Evolutionary conservation across 768 basidiomycete species (phyloP), one percentile per base, ranked within the genome.

Genomic region (Collybia sp.): DNA sequence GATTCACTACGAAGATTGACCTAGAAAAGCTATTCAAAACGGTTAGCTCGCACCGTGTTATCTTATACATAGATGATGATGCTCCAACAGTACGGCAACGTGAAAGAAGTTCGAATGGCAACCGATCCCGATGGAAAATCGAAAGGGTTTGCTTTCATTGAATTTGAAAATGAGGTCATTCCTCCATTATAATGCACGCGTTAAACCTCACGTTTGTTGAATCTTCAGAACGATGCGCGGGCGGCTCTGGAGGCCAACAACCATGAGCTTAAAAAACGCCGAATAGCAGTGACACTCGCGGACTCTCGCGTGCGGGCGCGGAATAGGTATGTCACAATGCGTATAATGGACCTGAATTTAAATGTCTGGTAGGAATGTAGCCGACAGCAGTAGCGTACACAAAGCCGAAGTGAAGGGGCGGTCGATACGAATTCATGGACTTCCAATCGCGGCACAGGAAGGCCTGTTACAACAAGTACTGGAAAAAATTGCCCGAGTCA

Each of bases 121-220:
- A 67, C 77, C 43, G 90, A 93, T 48, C 77, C 85, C 30, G 75
- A 79, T 37, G 84, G 83, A 0, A 71, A 77, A 41, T 75, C 74
- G 25, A 93, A 82, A 60, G 94, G 96, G 1, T 94, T 90, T 58
- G 94, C 89, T 0, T 98, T 98, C 56, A 72, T 98, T 30, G 93
- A 97, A 58, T 98, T 89, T 58, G 85, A 88, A 49, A 73, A 80
- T 15, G 84, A 88, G 71, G 94, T 92, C 49, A 75, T 57, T 5
- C 4, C 42, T 8, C 16, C 35, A 35, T 51, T 10, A 6, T 36
- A 19, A 42, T 42, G 15, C 11, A 39, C 10, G 13, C 12, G 12
- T 19, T 11, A 37, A n/a, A n/a, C 15, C 25, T 47, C 12, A 19
- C 31, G 16, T 5, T 31, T 12, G 8, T 31, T 13, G 25, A 25